Percentiles rank a stretch among this genome's conserved stretches.
These are phyloP conservation scores for Cutaneotrichosporon curvatum DNA, from an alignment of 1,284 basidiomycete species.

Conservation along the genomic window DNA sequence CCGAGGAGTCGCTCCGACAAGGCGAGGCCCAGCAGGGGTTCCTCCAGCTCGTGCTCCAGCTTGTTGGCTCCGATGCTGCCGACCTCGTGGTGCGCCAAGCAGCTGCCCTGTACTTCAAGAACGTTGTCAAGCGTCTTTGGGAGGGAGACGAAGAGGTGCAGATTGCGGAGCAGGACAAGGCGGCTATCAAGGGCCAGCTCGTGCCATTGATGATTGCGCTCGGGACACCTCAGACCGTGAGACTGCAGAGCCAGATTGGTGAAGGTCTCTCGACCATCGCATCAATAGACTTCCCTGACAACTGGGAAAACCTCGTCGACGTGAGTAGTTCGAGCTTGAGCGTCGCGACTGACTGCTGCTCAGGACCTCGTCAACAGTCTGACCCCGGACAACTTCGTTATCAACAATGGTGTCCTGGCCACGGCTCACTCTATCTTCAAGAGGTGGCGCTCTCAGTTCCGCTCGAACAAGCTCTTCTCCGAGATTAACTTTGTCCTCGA, in stretches of 20 bases:
- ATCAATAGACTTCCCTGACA: constrained; percentile 73
- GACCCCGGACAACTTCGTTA: constrained; percentile 66
- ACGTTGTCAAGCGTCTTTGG: constrained; percentile 76
- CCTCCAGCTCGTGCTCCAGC: constrained; percentile 65
- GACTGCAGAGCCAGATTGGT: constrained; percentile 65
- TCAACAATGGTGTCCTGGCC: constrained; percentile 84
- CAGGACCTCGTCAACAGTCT: constrained; percentile 80
- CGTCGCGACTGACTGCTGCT: constrained; percentile 1
- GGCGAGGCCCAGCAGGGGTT: constrained; percentile 71
- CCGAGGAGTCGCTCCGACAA: constrained; percentile 64
- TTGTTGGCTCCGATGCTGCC: constrained; percentile 54
- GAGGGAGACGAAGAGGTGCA: constrained; percentile 50
- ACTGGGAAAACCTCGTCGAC: constrained; percentile 78
- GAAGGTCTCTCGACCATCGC: constrained; percentile 84
- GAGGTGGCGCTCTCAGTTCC: constrained; percentile 80
- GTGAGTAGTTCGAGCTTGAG: constrained; percentile 50
- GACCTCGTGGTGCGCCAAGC: constrained; percentile 61
- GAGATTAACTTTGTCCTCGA: constrained; percentile 88
- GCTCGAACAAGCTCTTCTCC: constrained; percentile 77
- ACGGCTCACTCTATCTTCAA: constrained; percentile 94
- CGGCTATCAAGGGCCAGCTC: constrained; percentile 50
- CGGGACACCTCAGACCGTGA: constrained; percentile 41
- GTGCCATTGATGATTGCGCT: constrained; percentile 53
- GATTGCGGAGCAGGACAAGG: constrained; percentile 43
- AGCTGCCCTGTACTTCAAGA: constrained; percentile 82